A percentile compares a stretch with the other conserved stretches of the same genome.
These are phyloP conservation scores for Erigeron philadelphicus DNA, from an alignment of 140 eudicot species.

Conservation along the genomic window DNA sequence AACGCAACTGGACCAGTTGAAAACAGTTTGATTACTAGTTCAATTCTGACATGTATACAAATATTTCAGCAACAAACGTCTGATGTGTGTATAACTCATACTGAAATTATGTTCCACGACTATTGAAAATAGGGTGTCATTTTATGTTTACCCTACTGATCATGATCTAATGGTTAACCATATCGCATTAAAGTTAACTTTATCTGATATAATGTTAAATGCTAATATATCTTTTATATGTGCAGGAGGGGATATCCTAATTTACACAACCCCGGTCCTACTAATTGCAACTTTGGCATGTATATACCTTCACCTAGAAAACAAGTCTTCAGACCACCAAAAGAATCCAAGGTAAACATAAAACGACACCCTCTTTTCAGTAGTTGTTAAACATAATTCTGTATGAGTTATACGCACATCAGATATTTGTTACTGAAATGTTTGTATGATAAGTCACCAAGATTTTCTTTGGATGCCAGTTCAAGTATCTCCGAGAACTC, in stretches of 20 bases:
- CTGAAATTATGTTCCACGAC: background rate
- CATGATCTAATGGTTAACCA: too few relatives aligned
- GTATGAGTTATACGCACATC: background rate
- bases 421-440: background rate
- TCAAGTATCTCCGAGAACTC: constrained; percentile 20
- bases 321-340: constrained; percentile 18
- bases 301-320: constrained; percentile 46
- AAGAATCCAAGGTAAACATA: constrained; percentile 28
- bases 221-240: constrained; percentile 8
- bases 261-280: constrained; percentile 46
- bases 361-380: background rate
- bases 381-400: background rate
- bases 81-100: background rate
- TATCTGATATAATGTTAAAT: background rate
- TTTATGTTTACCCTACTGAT: constrained; percentile 25
- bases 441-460: background rate
- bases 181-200: background rate
- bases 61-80: background rate
- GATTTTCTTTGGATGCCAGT: background rate
- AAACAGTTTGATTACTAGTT: too few relatives aligned
- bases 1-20: too few relatives aligned
- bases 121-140: background rate
- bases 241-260: constrained; percentile 49
- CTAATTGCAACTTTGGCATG: constrained; percentile 39
- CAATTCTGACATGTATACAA: background rate